phyloP scores from a whole-genome alignment of 345 rosid species.

The Acer saccharum region DNA sequence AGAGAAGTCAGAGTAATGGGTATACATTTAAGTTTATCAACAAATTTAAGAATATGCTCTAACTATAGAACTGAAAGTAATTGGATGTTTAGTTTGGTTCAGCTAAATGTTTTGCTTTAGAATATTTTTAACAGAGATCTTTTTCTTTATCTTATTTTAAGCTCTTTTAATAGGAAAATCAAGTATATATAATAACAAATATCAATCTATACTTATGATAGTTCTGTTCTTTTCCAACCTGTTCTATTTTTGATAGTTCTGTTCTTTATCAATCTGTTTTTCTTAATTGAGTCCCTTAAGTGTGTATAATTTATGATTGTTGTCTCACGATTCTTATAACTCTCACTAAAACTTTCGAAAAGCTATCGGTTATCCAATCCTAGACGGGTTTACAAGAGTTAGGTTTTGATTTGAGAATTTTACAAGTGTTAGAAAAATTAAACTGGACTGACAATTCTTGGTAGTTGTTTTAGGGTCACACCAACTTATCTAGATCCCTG shows the following conservation, averaged over 20 bases:
- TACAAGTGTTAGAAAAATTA: not conserved
- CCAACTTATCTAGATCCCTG: not conserved
- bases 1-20: not conserved
- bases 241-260: not conserved
- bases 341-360: not conserved
- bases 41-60: not conserved
- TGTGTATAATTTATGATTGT: not conserved
- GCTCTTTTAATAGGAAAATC: not conserved
- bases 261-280: not conserved
- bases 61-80: not conserved
- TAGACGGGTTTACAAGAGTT: too few species aligned
- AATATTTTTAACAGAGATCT: not conserved
- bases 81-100: not conserved
- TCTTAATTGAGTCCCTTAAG: not conserved
- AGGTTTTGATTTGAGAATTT: slow-evolving; percentile 1
- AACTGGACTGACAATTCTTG: not conserved
- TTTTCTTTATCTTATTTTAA: too few species aligned
- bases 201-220: not conserved
- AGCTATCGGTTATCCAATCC: not conserved
- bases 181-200: too few species aligned
- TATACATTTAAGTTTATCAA: not conserved
- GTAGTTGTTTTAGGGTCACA: not conserved
- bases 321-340: not conserved
- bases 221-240: not conserved
- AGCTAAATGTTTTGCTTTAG: not conserved